phyloP scores from a whole-genome alignment of 208 protist genomes.

The Wallacemonas collosoma region DNA sequence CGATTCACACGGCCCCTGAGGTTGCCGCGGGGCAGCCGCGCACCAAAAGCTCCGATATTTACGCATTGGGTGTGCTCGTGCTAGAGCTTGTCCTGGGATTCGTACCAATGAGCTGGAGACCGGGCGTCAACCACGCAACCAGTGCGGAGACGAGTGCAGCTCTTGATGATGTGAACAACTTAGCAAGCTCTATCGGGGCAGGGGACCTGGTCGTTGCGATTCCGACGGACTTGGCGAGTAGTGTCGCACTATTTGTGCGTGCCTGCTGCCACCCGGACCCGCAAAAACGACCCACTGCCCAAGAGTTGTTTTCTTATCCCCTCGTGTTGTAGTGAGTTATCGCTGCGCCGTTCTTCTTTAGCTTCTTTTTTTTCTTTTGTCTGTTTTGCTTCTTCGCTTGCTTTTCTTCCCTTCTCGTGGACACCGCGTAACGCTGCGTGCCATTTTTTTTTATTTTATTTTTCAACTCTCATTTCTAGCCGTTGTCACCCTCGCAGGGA shows the following conservation, averaged over 20 bases:
- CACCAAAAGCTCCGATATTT: conserved; percentile 67
- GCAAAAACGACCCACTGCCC: conserved; percentile 44
- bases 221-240: conserved; percentile 29
- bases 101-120: conserved; percentile 42
- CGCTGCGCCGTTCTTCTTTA: background rate
- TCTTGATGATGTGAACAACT: conserved; percentile 19
- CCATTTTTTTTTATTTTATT: background rate
- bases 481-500: background rate
- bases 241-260: conserved; percentile 46
- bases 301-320: conserved; percentile 37
- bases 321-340: conserved; percentile 21
- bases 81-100: conserved; percentile 64
- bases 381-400: background rate
- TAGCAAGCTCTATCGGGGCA: conserved; percentile 47
- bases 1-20: conserved; percentile 65
- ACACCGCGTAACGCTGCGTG: too few species aligned
- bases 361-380: background rate
- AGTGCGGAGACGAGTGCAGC: too few species aligned
- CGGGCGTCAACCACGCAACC: too few species aligned
- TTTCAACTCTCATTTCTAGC: background rate
- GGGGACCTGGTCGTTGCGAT: conserved; percentile 48
- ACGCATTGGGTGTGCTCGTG: conserved; percentile 48
- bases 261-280: conserved; percentile 51
- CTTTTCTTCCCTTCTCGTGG: background rate
- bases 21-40: conserved; percentile 43